These are phyloP conservation scores for Collybia mongolica DNA, from an alignment of 768 basidiomycete genomes.

Conservation along the genomic window DNA sequence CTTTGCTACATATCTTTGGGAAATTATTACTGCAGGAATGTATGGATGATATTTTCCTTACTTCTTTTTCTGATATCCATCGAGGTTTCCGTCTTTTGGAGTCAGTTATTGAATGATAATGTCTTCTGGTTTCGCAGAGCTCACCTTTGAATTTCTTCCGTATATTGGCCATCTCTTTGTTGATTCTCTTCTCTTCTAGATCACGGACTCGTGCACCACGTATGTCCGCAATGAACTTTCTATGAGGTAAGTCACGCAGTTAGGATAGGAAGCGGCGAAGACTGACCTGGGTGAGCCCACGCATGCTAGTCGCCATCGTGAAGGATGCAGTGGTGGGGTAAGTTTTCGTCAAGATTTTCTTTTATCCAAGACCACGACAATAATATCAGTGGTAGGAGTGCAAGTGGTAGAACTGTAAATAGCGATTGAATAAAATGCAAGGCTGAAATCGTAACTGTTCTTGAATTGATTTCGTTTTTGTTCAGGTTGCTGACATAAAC, in stretches of 20 bases:
- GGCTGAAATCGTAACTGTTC: too few species aligned
- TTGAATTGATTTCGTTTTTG: too few species aligned
- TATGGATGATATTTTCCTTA: slow-evolving; percentile 28
- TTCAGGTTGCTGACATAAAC: too few species aligned
- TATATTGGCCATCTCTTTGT: slow-evolving; percentile 99
- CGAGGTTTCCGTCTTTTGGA: slow-evolving; percentile 72
- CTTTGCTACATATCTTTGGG: slow-evolving; percentile 89
- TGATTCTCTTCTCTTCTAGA: slow-evolving; percentile 97
- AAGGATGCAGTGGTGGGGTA: not conserved
- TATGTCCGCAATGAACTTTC: slow-evolving; percentile 97
- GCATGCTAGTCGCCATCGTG: slow-evolving; percentile 86
- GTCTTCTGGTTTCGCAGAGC: not conserved
- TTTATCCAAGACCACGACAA: too few species aligned
- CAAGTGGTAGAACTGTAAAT: too few species aligned
- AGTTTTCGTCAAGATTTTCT: too few species aligned
- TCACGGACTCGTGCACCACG: slow-evolving; percentile 95
- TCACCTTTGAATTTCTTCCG: slow-evolving; percentile 97
- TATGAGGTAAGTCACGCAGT: slow-evolving; percentile 7
- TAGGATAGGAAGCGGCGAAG: not conserved
- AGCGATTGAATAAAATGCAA: too few species aligned
- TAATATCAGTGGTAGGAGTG: too few species aligned
- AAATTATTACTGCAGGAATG: not conserved
- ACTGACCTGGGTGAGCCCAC: slow-evolving; percentile 87
- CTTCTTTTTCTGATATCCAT: slow-evolving; percentile 94
- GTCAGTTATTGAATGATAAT: too few species aligned